These are phyloP conservation scores for Colletotrichum caudatum DNA, from an alignment of 2,329 filamentous ascomycete genomes.

Conservation along the genomic window DNA sequence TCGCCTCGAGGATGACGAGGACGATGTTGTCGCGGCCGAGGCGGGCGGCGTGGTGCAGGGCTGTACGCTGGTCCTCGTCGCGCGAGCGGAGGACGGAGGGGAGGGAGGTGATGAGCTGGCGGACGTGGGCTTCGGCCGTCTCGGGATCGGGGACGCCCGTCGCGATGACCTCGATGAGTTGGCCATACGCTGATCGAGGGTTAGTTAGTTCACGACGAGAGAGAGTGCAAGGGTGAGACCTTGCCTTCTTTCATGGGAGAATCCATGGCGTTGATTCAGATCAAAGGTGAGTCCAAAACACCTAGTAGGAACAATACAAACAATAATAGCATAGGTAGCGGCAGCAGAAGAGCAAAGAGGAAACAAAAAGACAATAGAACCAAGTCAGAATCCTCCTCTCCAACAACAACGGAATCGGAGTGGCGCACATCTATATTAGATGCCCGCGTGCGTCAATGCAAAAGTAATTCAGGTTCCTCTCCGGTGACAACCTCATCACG, in stretches of 20 bases:
- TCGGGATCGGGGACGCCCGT: slow-evolving; percentile 16
- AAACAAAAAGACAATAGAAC: neutral
- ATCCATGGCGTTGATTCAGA: slow-evolving; percentile 26
- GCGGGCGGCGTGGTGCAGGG: slow-evolving; percentile 40
- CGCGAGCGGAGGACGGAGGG: slow-evolving; percentile 39
- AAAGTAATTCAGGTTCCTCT: neutral
- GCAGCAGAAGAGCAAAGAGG: neutral
- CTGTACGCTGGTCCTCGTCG: slow-evolving; percentile 38
- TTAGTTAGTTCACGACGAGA: slow-evolving; percentile 1
- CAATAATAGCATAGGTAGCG: neutral
- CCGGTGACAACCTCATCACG: slow-evolving; percentile 11
- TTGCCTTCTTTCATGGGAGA: slow-evolving; percentile 42
- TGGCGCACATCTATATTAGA: slow-evolving; percentile 18
- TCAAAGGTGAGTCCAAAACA: neutral
- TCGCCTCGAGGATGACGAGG: slow-evolving; percentile 33
- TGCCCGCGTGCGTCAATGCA: neutral
- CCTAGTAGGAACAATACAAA: neutral
- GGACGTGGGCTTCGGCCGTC: slow-evolving; percentile 32
- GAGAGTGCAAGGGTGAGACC: neutral
- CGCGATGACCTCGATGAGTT: slow-evolving; percentile 41
- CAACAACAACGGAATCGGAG: neutral
- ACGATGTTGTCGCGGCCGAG: slow-evolving; percentile 35
- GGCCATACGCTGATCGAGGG: slow-evolving; percentile 27
- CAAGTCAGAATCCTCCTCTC: neutral
- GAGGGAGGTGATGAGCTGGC: slow-evolving; percentile 39